phyloP scores from a whole-genome alignment of 495 filamentous ascomycete genomes.

The Penicillium manginii region DNA sequence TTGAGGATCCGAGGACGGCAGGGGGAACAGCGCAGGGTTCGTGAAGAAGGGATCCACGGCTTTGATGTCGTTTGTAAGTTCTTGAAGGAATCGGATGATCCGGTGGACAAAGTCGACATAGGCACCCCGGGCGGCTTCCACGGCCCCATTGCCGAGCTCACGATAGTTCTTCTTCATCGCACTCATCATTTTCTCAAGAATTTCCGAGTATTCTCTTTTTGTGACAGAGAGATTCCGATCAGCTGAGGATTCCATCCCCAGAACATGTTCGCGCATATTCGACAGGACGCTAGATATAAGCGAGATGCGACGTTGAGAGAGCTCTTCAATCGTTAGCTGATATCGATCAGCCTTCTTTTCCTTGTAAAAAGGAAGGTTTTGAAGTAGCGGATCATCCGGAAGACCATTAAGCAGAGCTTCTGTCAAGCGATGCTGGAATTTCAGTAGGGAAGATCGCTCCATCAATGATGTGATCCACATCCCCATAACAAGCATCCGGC shows the following conservation, averaged over 20 bases:
- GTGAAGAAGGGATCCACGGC: conserved; percentile 70
- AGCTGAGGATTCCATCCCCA: conserved; percentile 37
- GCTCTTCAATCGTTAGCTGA: conserved; percentile 55
- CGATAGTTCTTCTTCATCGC: conserved; percentile 72
- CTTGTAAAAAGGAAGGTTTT: conserved; percentile 65
- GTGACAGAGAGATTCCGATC: conserved; percentile 35
- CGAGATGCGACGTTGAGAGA: conserved; percentile 60
- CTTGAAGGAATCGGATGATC: conserved; percentile 65
- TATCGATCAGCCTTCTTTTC: conserved; percentile 43
- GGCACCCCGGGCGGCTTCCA: conserved; percentile 46
- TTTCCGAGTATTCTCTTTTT: conserved; percentile 57
- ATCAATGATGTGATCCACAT: conserved; percentile 65
- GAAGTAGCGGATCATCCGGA: conserved; percentile 51
- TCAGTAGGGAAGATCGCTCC: conserved; percentile 66
- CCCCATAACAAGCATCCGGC: conserved; percentile 53
- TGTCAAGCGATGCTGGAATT: conserved; percentile 68
- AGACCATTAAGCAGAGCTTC: conserved; percentile 57
- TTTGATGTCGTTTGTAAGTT: conserved; percentile 65
- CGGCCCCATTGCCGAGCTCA: conserved; percentile 52
- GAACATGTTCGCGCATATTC: conserved; percentile 64
- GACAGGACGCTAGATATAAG: conserved; percentile 64
- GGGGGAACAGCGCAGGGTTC: conserved; percentile 64
- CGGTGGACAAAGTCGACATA: conserved; percentile 71
- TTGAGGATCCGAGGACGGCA: conserved; percentile 65
- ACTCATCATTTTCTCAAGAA: conserved; percentile 62